phyloP scores from a whole-genome alignment of 176 grass and related monocot species.

The Lolium rigidum region DNA sequence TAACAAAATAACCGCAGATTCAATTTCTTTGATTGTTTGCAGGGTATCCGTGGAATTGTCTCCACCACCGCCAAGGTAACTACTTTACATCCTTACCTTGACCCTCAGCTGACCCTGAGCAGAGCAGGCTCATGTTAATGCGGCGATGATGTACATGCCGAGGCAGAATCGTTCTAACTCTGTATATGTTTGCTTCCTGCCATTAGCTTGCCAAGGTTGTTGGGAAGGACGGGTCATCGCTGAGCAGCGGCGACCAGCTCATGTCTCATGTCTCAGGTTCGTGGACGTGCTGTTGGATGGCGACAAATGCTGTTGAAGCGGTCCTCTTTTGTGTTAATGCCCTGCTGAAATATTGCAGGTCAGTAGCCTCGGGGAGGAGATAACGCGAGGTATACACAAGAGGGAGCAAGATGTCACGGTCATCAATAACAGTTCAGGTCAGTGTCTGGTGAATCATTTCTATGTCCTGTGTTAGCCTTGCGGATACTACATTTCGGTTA shows the following conservation, averaged over 20 bases:
- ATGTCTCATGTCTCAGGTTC: conserved; percentile 29
- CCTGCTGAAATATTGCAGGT: conserved; percentile 45
- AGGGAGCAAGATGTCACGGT: background rate
- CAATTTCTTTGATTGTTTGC: too few relatives aligned
- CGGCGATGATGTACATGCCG: too few relatives aligned
- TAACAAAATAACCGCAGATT: too few relatives aligned
- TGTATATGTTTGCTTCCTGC: background rate
- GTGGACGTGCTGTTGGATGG: background rate
- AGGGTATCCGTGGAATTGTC: too few relatives aligned
- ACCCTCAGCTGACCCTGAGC: too few relatives aligned
- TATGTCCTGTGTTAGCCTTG: background rate
- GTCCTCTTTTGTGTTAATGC: background rate
- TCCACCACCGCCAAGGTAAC: too few relatives aligned
- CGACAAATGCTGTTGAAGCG: background rate
- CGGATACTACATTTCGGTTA: background rate
- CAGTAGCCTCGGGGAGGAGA: conserved; percentile 49
- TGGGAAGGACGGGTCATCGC: background rate
- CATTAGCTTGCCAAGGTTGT: conserved; percentile 31
- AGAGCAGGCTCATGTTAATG: too few relatives aligned
- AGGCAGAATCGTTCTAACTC: background rate
- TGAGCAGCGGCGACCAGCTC: background rate
- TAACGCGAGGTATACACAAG: conserved; percentile 1
- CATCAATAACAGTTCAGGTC: background rate
- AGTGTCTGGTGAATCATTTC: background rate
- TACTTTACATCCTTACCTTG: too few relatives aligned